Evolutionary conservation across 257 asterid genomes (phyloP).

Genomic region (Fraxinus cuspidata): DNA sequence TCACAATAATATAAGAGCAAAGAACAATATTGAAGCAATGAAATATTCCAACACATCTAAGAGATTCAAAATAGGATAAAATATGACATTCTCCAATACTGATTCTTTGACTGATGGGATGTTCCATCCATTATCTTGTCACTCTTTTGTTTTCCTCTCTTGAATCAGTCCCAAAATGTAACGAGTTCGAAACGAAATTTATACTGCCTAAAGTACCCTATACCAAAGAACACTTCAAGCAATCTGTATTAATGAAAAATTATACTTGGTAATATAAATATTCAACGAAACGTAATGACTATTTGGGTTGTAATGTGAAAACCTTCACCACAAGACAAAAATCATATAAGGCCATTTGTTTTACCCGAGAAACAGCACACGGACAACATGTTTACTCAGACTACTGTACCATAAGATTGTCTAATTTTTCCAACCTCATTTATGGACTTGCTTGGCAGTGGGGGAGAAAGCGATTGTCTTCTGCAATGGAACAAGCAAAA

Average conservation of each 20-base stretch:
- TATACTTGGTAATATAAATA: not conserved
- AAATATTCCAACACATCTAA: not conserved
- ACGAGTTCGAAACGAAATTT: not conserved
- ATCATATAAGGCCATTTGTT: not conserved
- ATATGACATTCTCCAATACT: not conserved
- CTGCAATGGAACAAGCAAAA: not conserved
- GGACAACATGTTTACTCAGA: not conserved
- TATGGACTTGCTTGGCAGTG: slow-evolving; percentile 4
- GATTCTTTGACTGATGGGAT: not conserved
- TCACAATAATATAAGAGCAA: not conserved
- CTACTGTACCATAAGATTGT: not conserved
- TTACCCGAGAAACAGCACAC: not conserved
- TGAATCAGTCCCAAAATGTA: not conserved
- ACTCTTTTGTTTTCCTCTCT: not conserved
- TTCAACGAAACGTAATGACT: not conserved
- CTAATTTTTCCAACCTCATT: not conserved
- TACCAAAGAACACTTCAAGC: not conserved
- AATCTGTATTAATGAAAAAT: not conserved
- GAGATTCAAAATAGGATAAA: not conserved
- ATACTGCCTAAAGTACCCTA: slow-evolving; percentile 1
- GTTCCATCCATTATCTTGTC: not conserved
- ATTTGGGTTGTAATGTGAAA: slow-evolving; percentile 9
- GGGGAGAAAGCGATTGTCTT: not conserved
- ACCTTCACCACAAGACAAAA: not conserved
- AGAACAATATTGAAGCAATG: not conserved